These are phyloP conservation scores for Rhamnella rubrinervis DNA, from an alignment of 331 rosid species.

Conservation along the genomic window DNA sequence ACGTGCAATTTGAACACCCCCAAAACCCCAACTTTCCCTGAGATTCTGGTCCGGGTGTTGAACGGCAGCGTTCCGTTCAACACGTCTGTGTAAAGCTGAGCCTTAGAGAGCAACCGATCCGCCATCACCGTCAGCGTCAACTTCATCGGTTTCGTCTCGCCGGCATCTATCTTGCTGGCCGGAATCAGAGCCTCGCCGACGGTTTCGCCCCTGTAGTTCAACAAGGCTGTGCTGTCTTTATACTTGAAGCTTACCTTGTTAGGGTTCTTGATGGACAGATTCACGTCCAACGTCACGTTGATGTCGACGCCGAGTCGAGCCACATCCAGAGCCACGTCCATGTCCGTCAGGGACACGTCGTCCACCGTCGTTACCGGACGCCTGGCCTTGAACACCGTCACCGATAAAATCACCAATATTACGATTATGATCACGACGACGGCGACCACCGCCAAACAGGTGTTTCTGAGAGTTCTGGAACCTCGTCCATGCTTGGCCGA, in stretches of 20 bases:
- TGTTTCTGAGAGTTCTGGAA: conserved; percentile 14
- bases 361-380: conserved; percentile 24
- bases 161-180: conserved; percentile 29
- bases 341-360: conserved; percentile 27
- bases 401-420: conserved; percentile 32
- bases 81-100: conserved; percentile 34
- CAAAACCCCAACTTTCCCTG: conserved; percentile 42
- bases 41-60: conserved; percentile 25
- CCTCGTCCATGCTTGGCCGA: not conserved
- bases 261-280: conserved; percentile 43
- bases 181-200: conserved; percentile 57
- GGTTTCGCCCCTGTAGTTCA: conserved; percentile 54
- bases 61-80: conserved; percentile 45
- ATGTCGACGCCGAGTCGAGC: conserved; percentile 20
- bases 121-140: conserved; percentile 55
- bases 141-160: conserved; percentile 32
- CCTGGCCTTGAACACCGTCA: conserved; percentile 54
- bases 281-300: conserved; percentile 48
- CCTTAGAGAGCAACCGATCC: conserved; percentile 37
- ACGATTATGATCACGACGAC: not conserved
- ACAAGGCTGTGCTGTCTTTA: conserved; percentile 30
- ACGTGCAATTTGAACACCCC: conserved; percentile 44
- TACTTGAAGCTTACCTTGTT: conserved; percentile 52
- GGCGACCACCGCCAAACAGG: conserved; percentile 17
- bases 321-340: conserved; percentile 24